Conservation (phyloP, 176 grass and related monocot genomes). For the maize (Zea mays) region Zm-B73-REFERENCE-NAM-5.0 NC_050096.1:17051501-17052000, state of each 20-base stretch:
- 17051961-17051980: neutral
- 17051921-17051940: constrained; percentile 38
- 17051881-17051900: constrained; percentile 37
- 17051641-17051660: constrained; percentile 65
- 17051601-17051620: constrained; percentile 30
- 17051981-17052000: neutral
- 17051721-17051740: neutral
- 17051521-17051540: constrained; percentile 69
- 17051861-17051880: constrained; percentile 13
- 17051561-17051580: neutral
- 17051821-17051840: constrained; percentile 45
- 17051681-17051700: constrained; percentile 51
- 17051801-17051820: constrained; percentile 66
- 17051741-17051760: constrained; percentile 66
- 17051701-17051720: neutral
- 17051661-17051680: constrained; percentile 72
- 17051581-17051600: neutral
- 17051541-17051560: constrained; percentile 43
- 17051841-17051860: neutral
- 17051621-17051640: constrained; percentile 81
- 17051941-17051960: too few relatives aligned
- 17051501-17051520: constrained; percentile 30
- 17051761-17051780: constrained; percentile 79
- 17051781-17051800: constrained; percentile 90
- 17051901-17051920: constrained; percentile 24